phyloP scores from a whole-genome alignment of 148 eudicot genomes.

The Diospyros kaki region DNA sequence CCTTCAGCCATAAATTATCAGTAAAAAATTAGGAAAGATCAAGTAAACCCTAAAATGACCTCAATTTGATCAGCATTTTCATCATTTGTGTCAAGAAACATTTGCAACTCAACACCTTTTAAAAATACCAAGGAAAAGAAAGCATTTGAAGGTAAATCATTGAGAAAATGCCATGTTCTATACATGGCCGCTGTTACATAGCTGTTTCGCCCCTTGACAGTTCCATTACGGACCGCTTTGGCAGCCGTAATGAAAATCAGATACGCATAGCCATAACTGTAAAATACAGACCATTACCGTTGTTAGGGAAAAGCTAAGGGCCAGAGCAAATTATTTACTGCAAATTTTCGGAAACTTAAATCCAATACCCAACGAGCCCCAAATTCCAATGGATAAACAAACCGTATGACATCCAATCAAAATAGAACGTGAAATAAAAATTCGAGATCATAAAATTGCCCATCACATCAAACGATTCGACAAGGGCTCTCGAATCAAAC shows the following conservation, averaged over 20 bases:
- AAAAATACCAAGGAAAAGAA: not conserved
- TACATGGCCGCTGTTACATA: too few relatives aligned
- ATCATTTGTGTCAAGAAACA: not conserved
- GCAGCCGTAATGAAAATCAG: too few relatives aligned
- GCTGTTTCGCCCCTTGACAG: too few relatives aligned
- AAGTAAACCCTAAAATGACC: not conserved
- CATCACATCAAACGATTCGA: not conserved
- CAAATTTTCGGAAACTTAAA: not conserved
- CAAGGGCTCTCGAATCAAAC: not conserved
- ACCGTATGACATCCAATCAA: not conserved
- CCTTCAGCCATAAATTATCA: not conserved
- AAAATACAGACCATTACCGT: too few relatives aligned
- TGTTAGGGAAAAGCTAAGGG: too few relatives aligned
- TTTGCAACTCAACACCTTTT: not conserved
- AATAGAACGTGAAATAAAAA: not conserved
- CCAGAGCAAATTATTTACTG: not conserved
- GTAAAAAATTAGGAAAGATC: not conserved
- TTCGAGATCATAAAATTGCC: not conserved
- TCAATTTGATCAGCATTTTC: not conserved
- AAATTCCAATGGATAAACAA: not conserved
- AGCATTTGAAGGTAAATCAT: not conserved
- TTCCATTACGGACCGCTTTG: too few relatives aligned
- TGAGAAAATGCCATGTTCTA: too few relatives aligned
- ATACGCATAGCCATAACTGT: too few relatives aligned
- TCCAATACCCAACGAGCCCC: not conserved